A percentile compares a stretch with the other conserved stretches of the same genome.
phyloP scores from a whole-genome alignment of 2,329 filamentous ascomycete species.

The Penicillium paneum region DNA sequence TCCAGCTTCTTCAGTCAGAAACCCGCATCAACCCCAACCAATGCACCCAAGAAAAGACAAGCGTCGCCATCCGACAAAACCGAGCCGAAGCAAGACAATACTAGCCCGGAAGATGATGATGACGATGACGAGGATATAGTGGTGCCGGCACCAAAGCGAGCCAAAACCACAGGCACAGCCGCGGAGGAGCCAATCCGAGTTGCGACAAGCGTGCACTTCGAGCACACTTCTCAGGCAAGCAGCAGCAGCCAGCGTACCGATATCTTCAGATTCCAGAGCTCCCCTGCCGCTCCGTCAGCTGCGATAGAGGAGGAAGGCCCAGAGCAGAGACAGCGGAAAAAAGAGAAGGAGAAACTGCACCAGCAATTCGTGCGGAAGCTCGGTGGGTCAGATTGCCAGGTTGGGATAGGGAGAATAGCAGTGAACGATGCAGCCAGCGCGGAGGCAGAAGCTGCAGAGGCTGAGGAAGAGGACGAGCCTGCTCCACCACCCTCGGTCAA shows the following conservation, averaged over 20 bases:
- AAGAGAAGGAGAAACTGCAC: slow-evolving; percentile 69
- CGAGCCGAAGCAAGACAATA: slow-evolving; percentile 7
- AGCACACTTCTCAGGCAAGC: slow-evolving; percentile 32
- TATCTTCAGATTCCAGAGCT: slow-evolving; percentile 58
- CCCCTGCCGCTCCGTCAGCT: slow-evolving; percentile 40
- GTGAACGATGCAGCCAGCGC: slow-evolving; percentile 54
- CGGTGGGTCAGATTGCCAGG: slow-evolving; percentile 77
- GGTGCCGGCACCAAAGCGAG: slow-evolving; percentile 43
- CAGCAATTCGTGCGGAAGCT: slow-evolving; percentile 85
- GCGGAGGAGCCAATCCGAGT: slow-evolving; percentile 8
- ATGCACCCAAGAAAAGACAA: slow-evolving; percentile 9
- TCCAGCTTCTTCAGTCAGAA: slow-evolving; percentile 79
- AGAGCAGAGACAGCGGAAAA: slow-evolving; percentile 53
- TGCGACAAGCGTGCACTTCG: slow-evolving; percentile 1
- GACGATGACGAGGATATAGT: slow-evolving; percentile 41
- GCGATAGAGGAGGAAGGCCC: slow-evolving; percentile 32
- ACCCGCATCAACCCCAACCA: slow-evolving; percentile 18
- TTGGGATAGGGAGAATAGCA: slow-evolving; percentile 59
- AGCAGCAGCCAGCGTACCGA: slow-evolving; percentile 52
- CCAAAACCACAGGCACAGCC: slow-evolving; percentile 26
- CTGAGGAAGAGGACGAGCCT: slow-evolving; percentile 52
- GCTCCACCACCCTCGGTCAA: slow-evolving; percentile 46
- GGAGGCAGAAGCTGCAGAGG: slow-evolving; percentile 59
- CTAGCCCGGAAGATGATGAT: not conserved
- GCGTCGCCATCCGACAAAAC: slow-evolving; percentile 8